phyloP scores from a whole-genome alignment of 345 rosid species.

The Gossypioides kirkii region DNA sequence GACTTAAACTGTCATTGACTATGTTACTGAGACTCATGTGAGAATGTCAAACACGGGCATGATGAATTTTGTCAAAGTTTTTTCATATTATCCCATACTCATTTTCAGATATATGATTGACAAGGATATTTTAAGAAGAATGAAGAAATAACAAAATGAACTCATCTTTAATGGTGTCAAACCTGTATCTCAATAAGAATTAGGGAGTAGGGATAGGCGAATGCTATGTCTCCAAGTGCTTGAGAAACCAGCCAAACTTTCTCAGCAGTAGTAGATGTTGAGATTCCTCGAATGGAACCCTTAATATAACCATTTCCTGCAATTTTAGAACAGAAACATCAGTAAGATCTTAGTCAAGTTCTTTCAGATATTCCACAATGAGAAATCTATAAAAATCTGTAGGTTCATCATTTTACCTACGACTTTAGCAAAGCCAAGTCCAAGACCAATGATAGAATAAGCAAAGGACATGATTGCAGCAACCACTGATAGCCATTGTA shows the following conservation, averaged over 20 bases:
- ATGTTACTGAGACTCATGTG: background rate
- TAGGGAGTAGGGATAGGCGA: slow-evolving; percentile 50
- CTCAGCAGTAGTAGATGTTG: slow-evolving; percentile 24
- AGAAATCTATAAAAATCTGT: background rate
- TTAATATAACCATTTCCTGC: slow-evolving; percentile 42
- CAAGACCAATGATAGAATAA: slow-evolving; percentile 48
- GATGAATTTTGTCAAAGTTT: no score
- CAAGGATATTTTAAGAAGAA: no score
- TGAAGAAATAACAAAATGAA: background rate
- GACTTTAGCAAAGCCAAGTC: slow-evolving; percentile 41
- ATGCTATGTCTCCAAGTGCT: slow-evolving; percentile 57
- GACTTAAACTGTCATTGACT: background rate
- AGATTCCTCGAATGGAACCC: slow-evolving; percentile 42
- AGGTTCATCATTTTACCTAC: slow-evolving; percentile 24
- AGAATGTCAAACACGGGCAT: background rate
- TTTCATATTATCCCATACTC: background rate
- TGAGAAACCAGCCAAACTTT: slow-evolving; percentile 41
- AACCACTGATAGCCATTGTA: slow-evolving; percentile 43
- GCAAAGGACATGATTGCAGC: slow-evolving; percentile 56
- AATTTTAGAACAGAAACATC: background rate
- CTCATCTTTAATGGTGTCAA: background rate
- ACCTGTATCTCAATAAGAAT: slow-evolving; percentile 67
- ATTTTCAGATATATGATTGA: background rate
- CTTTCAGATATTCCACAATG: background rate
- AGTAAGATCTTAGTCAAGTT: background rate